Conservation (phyloP, 2,329 filamentous ascomycete species). For the Alternaria gansuensis region DNA sequence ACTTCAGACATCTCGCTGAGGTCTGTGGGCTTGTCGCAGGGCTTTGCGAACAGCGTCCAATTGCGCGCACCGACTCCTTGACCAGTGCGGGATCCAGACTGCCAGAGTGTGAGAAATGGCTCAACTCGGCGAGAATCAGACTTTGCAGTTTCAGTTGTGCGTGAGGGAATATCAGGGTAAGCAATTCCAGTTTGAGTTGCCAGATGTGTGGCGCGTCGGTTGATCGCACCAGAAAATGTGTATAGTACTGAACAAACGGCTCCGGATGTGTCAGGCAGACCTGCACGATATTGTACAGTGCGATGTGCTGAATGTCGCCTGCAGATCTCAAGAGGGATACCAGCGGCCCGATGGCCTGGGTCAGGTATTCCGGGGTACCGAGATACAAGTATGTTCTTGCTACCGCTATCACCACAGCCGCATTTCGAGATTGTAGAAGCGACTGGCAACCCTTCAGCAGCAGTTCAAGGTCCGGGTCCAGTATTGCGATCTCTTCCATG, state of each 20-base stretch:
- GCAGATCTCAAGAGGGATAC: conserved; percentile 85
- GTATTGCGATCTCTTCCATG: conserved; percentile 65
- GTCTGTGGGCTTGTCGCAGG: conserved; percentile 49
- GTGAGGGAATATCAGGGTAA: conserved; percentile 90
- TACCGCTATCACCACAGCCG: conserved; percentile 89
- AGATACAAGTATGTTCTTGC: conserved; percentile 85
- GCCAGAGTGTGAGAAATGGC: conserved; percentile 94
- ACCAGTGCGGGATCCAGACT: conserved; percentile 78
- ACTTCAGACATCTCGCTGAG: conserved; percentile 78
- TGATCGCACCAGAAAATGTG: conserved; percentile 86
- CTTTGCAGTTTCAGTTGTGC: conserved; percentile 78
- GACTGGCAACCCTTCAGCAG: conserved; percentile 81
- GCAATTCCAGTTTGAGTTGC: conserved; percentile 88
- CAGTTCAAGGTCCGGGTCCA: conserved; percentile 84
- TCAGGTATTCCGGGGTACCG: conserved; percentile 79
- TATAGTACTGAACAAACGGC: conserved; percentile 86
- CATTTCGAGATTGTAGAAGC: conserved; percentile 91
- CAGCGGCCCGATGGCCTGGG: conserved; percentile 80
- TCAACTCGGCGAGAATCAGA: conserved; percentile 88
- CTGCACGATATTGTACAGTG: conserved; percentile 93
- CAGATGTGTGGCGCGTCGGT: conserved; percentile 83
- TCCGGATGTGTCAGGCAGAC: conserved; percentile 79
- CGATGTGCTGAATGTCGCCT: conserved; percentile 87
- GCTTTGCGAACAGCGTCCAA: conserved; percentile 88
- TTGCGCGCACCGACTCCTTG: conserved; percentile 87